These are phyloP conservation scores for Herpetomonas samuelpessoai DNA, from an alignment of 208 protist species.

Conservation along the genomic window DNA sequence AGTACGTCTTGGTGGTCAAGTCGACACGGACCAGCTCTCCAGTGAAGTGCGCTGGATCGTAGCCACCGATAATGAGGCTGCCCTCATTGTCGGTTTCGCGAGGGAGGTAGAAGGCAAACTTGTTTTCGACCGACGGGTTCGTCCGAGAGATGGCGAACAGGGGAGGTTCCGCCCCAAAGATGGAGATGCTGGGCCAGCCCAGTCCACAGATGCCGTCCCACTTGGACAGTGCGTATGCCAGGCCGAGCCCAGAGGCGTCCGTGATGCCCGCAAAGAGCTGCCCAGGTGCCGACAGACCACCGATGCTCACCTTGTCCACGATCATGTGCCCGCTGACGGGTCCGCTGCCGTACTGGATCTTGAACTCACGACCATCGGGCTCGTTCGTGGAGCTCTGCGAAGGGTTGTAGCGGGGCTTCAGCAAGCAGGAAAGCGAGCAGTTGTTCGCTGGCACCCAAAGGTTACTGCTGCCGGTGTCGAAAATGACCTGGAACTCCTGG, in stretches of 20 bases:
- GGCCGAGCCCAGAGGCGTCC: conserved; percentile 69
- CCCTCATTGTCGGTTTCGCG: conserved; percentile 33
- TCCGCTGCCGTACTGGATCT: conserved; percentile 94
- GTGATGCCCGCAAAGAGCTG: conserved; percentile 90
- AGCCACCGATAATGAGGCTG: conserved; percentile 85
- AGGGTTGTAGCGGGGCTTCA: conserved; percentile 82
- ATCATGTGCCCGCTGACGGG: conserved; percentile 87
- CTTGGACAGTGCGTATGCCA: conserved; percentile 87
- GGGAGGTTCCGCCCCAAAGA: conserved; percentile 75
- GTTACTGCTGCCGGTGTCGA: conserved; percentile 71
- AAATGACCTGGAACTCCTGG: conserved; percentile 84
- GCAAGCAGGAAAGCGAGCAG: conserved; percentile 49
- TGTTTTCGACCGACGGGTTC: conserved; percentile 27
- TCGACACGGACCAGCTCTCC: conserved; percentile 81
- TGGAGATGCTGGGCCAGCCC: conserved; percentile 78
- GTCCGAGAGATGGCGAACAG: conserved; percentile 51
- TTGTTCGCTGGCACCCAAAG: conserved; percentile 62
- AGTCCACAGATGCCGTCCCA: conserved; percentile 92
- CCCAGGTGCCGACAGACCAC: conserved; percentile 47
- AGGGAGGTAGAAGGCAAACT: conserved; percentile 87
- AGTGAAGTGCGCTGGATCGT: conserved; percentile 65
- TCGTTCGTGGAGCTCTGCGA: conserved; percentile 73
- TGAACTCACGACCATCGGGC: conserved; percentile 82
- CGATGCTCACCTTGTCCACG: conserved; percentile 81
- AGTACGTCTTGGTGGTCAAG: conserved; percentile 90